Evolutionary conservation across 208 protist genomes (phyloP), one percentile per base, ranked within the genome.

Genomic region (Lotmaria passim): DNA sequence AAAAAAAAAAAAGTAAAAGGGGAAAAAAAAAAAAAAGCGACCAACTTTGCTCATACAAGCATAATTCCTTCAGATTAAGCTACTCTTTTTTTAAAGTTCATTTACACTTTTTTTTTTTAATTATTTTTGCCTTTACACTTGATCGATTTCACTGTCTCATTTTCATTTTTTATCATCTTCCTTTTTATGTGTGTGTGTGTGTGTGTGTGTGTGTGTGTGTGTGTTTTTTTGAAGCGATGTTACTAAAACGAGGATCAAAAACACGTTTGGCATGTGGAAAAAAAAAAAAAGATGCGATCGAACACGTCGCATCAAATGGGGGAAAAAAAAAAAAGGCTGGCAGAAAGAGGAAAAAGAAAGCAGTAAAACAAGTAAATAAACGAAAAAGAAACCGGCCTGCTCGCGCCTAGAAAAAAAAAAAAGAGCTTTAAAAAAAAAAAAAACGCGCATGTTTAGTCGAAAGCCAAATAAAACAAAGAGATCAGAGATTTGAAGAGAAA

Each of bases 31-130:
- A 31, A 52, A 31, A n/a, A 30, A 67, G 12, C 12, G 10, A 41
- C 12, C 36, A 41, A 15, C 12, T 41, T 41, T n/a, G n/a, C n/a
- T n/a, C n/a, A n/a, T n/a, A n/a, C n/a, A n/a, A n/a, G n/a, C n/a
- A 15, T 44, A 6, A 2, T 65, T 62, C 23, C 50, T 65, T 62
- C 10, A n/a, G n/a, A n/a, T n/a, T n/a, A n/a, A n/a, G n/a, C n/a
- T n/a, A n/a, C n/a, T n/a, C n/a, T n/a, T n/a, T n/a, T n/a, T n/a
- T n/a, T n/a, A n/a, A n/a, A n/a, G n/a, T n/a, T n/a, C n/a, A n/a
- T n/a, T n/a, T n/a, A n/a, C n/a, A n/a, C n/a, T n/a, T n/a, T n/a
- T n/a, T 53, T 36, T 63, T 56, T 55, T 65, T 41, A 39, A 24
- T 23, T 43, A 19, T 21, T 34, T 46, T 53, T 47, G 7, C 30